phyloP scores from a whole-genome alignment of 2,329 filamentous ascomycete species.

The Fusarium mangiferae region DNA sequence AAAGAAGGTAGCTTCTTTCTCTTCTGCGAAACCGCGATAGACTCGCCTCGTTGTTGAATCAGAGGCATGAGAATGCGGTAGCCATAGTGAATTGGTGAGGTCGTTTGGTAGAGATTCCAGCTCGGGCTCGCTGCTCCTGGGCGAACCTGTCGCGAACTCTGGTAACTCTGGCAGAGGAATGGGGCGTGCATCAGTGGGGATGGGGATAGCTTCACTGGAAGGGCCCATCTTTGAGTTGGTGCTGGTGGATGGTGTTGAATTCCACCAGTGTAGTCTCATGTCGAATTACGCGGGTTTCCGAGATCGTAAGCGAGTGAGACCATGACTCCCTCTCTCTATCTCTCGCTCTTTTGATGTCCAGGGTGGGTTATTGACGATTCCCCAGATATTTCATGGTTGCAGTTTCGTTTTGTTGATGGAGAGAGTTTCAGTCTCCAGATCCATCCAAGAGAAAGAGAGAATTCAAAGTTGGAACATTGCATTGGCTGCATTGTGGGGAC shows the following conservation, averaged over 20 bases:
- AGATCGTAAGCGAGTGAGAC: constrained; percentile 26
- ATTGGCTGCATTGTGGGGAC: constrained; percentile 1
- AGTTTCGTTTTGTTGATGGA: neutral
- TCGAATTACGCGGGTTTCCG: constrained; percentile 22
- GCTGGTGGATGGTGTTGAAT: constrained; percentile 22
- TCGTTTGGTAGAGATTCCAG: constrained; percentile 16
- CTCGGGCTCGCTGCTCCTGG: constrained; percentile 12
- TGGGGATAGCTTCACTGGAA: constrained; percentile 23
- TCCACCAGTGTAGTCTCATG: constrained; percentile 31
- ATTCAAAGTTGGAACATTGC: neutral
- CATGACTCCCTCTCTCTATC: neutral
- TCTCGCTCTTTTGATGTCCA: neutral
- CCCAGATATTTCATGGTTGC: neutral
- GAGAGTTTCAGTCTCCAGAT: neutral
- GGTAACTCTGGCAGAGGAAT: constrained; percentile 33
- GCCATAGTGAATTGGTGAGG: constrained; percentile 21
- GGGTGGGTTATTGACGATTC: neutral
- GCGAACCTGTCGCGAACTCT: constrained; percentile 13
- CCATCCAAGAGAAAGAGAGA: neutral
- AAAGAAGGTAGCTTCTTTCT: constrained; percentile 34
- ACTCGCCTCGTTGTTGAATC: constrained; percentile 31
- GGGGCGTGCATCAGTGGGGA: constrained; percentile 24
- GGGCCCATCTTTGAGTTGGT: constrained; percentile 23
- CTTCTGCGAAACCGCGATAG: constrained; percentile 30
- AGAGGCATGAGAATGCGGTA: constrained; percentile 24